Base-by-base conservation (phyloP, 805 yeast genomes). In the Crinitomyces ghanaensis region DNA sequence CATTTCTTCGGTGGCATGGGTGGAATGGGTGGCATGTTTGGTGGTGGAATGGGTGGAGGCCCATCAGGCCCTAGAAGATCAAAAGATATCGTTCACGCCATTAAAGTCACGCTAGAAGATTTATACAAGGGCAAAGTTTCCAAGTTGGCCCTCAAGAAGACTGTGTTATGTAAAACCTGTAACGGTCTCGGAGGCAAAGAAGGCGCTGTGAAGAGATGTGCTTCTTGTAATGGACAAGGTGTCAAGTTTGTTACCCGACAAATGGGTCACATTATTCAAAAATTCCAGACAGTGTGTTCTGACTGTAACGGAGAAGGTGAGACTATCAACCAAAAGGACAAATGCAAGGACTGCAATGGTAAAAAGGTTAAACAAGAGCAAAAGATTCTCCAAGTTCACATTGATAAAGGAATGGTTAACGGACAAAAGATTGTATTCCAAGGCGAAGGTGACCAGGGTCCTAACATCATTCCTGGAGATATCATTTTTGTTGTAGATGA, bases 211-310 rank as follows among this genome's bases (percentile, higher is more conserved):
- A 80, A 79, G 66, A 74, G 74, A 50, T 91, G 99, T 75, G 45
- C 74, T 33, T 57, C 74, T 25, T 91, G 99, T 76, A 71, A 73
- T 54, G 99, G 99, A 61, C 70, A 72, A 50, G 99, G 99, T 72
- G 63, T 78, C 59, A 82, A 74, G 61, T 78, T 88, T 45, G 79
- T 85, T 46, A 83, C 95, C 34, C 81, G 94, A 67, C 97, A 91
- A 64, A 86, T 91, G 95, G 99, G 99, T 49, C 95, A 95, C 46
- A 84, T 91, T 86, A 81, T 91, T 53, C 99, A 91, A 68, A 81
- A 95, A 70, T 82, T 82, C 74, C 97, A 91, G 66, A 75, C 93
- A 29, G 76, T 74, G 35, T 91, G 99, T 79, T 88, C 81, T 48
- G 77, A 62, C 39, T 91, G 99, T 75, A 63, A 74, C 45, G 98